phyloP scores from a whole-genome alignment of 2,329 filamentous ascomycete species.

The Clarireedia hainanense region DNA sequence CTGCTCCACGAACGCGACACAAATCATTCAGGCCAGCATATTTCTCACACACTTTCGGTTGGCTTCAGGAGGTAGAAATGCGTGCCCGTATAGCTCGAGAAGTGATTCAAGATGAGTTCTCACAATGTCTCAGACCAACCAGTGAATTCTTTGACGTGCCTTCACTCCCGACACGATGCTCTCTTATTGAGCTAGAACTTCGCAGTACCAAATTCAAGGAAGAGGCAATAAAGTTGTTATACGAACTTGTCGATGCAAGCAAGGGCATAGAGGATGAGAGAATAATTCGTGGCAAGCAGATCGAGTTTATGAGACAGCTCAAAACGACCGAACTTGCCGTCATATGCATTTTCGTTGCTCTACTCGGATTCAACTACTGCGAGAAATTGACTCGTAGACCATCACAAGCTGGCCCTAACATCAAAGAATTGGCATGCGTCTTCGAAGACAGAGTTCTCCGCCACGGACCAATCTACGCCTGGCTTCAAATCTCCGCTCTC shows the following conservation, averaged over 20 bases:
- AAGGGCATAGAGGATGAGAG: background rate
- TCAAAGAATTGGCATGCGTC: background rate
- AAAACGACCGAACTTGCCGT: background rate
- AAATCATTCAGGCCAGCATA: background rate
- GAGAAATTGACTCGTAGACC: background rate
- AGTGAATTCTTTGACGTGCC: background rate
- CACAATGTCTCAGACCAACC: background rate
- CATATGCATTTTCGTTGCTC: background rate
- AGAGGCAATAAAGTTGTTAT: background rate
- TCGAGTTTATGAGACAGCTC: background rate
- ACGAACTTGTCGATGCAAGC: background rate
- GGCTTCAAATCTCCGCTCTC: background rate
- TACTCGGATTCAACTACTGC: background rate
- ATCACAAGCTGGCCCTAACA: background rate
- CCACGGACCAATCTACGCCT: background rate
- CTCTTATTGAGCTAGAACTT: background rate
- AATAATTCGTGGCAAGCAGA: background rate
- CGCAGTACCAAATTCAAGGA: background rate
- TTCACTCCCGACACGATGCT: background rate
- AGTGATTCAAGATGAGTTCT: background rate
- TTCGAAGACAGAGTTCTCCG: constrained; percentile 1
- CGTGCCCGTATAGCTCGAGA: background rate
- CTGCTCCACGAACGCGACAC: background rate
- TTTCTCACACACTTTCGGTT: background rate
- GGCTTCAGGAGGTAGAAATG: background rate